Conservation (phyloP, 1,139 yeast genomes). For the Suhomyces ambrosiae region DNA sequence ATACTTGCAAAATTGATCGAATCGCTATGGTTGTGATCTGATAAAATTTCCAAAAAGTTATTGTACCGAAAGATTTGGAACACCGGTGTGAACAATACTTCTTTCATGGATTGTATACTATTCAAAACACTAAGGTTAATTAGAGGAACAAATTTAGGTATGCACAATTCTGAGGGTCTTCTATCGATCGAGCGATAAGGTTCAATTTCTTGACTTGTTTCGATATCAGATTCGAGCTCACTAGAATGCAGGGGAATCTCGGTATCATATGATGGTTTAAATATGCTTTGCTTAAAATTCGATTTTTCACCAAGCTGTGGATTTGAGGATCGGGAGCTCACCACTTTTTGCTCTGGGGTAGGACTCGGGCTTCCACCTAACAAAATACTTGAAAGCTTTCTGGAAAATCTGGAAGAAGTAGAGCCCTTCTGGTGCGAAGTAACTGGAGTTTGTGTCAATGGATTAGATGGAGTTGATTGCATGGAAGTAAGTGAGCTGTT, state of each 20-base stretch:
- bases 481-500: constrained; percentile 18
- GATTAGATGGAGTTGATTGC: constrained; percentile 7
- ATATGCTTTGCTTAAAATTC: constrained; percentile 3
- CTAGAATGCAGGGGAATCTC: constrained; percentile 8
- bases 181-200: constrained; percentile 3
- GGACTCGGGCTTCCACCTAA: constrained; percentile 12
- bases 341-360: constrained; percentile 1
- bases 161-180: constrained; percentile 6
- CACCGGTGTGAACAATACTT: constrained; percentile 30
- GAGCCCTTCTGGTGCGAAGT: constrained; percentile 4
- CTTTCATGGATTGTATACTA: constrained; percentile 24
- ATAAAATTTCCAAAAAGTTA: constrained; percentile 35
- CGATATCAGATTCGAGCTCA: constrained; percentile 2
- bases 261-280: constrained; percentile 12
- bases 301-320: not conserved
- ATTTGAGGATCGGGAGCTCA: constrained; percentile 1
- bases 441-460: constrained; percentile 1
- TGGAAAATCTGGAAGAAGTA: constrained; percentile 16
- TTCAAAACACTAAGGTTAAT: constrained; percentile 31
- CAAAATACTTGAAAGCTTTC: constrained; percentile 20
- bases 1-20: constrained; percentile 46
- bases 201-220: constrained; percentile 1
- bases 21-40: constrained; percentile 39
- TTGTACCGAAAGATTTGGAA: constrained; percentile 39
- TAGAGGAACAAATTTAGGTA: constrained; percentile 26